Evolutionary conservation across 1,139 yeast species (phyloP).

Genomic region (Hansenula anomala): DNA sequence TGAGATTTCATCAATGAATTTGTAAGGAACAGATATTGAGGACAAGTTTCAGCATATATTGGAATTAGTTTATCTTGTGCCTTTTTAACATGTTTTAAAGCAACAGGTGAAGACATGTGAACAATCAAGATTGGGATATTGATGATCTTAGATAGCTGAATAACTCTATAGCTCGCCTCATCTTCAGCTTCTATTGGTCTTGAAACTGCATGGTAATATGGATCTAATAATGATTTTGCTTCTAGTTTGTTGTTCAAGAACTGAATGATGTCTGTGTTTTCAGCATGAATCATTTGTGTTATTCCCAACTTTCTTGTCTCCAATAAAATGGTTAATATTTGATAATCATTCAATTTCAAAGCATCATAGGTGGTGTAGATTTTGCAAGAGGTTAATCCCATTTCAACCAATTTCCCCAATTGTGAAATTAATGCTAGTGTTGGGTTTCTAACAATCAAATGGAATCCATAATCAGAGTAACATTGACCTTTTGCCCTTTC

Average conservation of each 20-base stretch:
- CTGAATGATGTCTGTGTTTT: conserved; percentile 40
- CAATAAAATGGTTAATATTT: conserved; percentile 33
- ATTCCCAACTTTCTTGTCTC: conserved; percentile 36
- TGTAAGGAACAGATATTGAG: conserved; percentile 40
- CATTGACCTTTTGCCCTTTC: conserved; percentile 27
- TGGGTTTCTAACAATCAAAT: conserved; percentile 34
- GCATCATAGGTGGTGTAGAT: conserved; percentile 43
- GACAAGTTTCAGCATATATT: conserved; percentile 44
- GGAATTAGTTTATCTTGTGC: conserved; percentile 38
- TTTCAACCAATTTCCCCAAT: conserved; percentile 23
- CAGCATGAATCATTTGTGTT: conserved; percentile 47
- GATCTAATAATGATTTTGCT: conserved; percentile 31
- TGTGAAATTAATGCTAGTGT: conserved; percentile 26
- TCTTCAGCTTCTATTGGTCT: conserved; percentile 43
- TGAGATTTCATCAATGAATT: conserved; percentile 28
- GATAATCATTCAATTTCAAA: conserved; percentile 35
- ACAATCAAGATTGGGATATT: conserved; percentile 41
- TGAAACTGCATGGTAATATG: conserved; percentile 40
- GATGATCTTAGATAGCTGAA: conserved; percentile 35
- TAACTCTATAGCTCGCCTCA: conserved; percentile 45
- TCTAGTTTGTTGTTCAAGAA: conserved; percentile 36
- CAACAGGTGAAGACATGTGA: conserved; percentile 41
- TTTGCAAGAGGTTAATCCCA: conserved; percentile 40
- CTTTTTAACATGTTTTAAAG: conserved; percentile 34
- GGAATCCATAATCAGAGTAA: conserved; percentile 43